These are phyloP conservation scores for Farysia itapuensis DNA, from an alignment of 1,284 basidiomycete species.

Conservation along the genomic window DNA sequence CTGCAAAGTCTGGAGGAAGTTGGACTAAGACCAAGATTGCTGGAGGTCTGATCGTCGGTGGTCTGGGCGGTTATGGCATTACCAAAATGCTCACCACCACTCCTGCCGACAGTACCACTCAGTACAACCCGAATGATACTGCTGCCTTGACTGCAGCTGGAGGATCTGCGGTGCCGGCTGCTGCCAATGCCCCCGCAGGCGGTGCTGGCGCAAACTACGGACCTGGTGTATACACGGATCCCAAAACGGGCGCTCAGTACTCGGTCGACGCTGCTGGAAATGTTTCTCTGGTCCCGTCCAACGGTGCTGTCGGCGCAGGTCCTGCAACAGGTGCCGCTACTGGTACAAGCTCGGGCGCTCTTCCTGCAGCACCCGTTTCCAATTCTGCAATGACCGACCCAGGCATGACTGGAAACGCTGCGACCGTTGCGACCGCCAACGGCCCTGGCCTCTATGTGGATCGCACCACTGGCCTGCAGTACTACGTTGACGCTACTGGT, in stretches of 20 bases:
- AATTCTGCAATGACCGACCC: too few relatives aligned
- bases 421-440: too few relatives aligned
- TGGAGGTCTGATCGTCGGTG: conserved; percentile 1
- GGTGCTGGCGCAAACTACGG: neutral
- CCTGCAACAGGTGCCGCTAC: neutral
- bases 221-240: conserved; percentile 13
- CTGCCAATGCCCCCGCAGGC: neutral
- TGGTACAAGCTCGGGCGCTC: neutral
- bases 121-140: conserved; percentile 8
- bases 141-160: conserved; percentile 13
- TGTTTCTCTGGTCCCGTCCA: too few relatives aligned
- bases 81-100: conserved; percentile 24
- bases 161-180: conserved; percentile 2
- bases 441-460: too few relatives aligned
- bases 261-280: neutral
- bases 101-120: conserved; percentile 13
- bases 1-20: too few relatives aligned
- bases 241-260: conserved; percentile 1
- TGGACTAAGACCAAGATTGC: neutral
- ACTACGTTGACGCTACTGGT: too few relatives aligned
- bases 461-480: too few relatives aligned
- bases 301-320: neutral
- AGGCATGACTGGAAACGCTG: too few relatives aligned
- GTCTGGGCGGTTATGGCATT: neutral
- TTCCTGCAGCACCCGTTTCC: too few relatives aligned